A percentile compares a stretch with the other conserved stretches of the same genome.
Evolutionary conservation across 139 green algal species (phyloP).

Genomic region (Coelastrella sp.): DNA sequence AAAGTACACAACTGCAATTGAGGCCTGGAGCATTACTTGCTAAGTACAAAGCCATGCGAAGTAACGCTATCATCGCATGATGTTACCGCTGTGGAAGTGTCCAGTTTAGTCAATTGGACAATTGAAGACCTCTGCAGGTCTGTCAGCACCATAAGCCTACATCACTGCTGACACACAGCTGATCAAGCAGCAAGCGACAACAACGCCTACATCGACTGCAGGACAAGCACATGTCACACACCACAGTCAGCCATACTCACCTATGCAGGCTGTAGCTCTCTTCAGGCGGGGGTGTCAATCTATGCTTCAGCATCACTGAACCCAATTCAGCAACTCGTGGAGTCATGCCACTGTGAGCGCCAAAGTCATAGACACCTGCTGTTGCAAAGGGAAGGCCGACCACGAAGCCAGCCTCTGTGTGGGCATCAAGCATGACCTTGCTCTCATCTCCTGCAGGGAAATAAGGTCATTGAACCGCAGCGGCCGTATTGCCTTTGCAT

Average conservation of each 20-base stretch:
- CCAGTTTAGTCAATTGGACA: too few species aligned
- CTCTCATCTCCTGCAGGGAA: slow-evolving; percentile 79
- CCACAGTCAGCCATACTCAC: background rate
- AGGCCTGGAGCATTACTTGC: too few species aligned
- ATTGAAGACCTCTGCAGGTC: too few species aligned
- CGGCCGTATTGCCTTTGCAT: too few species aligned
- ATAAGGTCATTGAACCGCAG: too few species aligned
- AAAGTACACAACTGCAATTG: too few species aligned
- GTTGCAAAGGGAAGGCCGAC: slow-evolving; percentile 91
- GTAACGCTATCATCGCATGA: too few species aligned
- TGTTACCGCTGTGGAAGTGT: too few species aligned
- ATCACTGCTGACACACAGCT: too few species aligned
- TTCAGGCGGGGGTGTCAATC: slow-evolving; percentile 91
- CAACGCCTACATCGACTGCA: background rate
- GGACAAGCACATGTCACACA: too few species aligned
- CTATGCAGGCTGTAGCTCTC: slow-evolving; percentile 95
- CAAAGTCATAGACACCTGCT: slow-evolving; percentile 88
- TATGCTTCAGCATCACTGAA: slow-evolving; percentile 90
- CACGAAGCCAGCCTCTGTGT: slow-evolving; percentile 90
- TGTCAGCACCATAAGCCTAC: background rate
- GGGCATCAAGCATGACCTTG: slow-evolving; percentile 90
- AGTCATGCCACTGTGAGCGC: slow-evolving; percentile 64
- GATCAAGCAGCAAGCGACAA: too few species aligned
- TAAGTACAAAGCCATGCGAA: too few species aligned
- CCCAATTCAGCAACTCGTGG: slow-evolving; percentile 79